phyloP scores from a whole-genome alignment of 805 yeast genomes.

The Priceomyces melissophilus region DNA sequence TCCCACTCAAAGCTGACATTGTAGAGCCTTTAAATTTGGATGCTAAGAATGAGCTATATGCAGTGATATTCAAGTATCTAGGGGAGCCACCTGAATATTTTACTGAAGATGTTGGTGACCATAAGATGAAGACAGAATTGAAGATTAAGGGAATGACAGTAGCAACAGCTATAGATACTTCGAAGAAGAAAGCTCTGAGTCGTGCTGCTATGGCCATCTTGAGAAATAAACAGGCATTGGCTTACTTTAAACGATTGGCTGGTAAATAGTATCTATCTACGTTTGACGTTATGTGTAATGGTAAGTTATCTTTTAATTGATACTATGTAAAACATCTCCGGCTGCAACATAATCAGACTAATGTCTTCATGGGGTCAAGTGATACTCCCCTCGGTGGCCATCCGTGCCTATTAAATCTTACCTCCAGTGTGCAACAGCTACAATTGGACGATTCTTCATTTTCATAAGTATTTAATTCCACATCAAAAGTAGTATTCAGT shows the following conservation, averaged over 20 bases:
- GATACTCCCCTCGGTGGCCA: no score
- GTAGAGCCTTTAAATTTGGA: slow-evolving; percentile 22
- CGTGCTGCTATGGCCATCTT: slow-evolving; percentile 38
- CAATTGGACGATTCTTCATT: no score
- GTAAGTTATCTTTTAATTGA: no score
- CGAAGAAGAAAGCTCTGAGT: slow-evolving; percentile 39
- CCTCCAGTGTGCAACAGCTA: no score
- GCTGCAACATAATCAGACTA: no score
- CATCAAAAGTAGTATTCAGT: no score
- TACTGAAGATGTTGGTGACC: slow-evolving; percentile 19
- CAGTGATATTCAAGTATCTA: slow-evolving; percentile 31
- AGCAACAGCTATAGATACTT: slow-evolving; percentile 30
- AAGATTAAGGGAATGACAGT: slow-evolving; percentile 25
- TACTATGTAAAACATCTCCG: no score
- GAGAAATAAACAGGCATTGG: slow-evolving; percentile 11
- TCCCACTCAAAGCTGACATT: slow-evolving; percentile 26
- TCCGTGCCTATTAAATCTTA: no score
- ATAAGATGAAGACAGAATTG: slow-evolving; percentile 25
- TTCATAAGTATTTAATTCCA: no score
- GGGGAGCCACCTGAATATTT: slow-evolving; percentile 35
- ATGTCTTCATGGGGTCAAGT: no score
- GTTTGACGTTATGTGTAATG: no score
- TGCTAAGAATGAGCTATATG: slow-evolving; percentile 40
- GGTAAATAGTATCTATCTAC: no score
- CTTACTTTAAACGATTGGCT: slow-evolving; percentile 1